These are phyloP conservation scores for Hortiboletus flavorubellus DNA, from an alignment of 768 basidiomycete genomes.

Conservation along the genomic window DNA sequence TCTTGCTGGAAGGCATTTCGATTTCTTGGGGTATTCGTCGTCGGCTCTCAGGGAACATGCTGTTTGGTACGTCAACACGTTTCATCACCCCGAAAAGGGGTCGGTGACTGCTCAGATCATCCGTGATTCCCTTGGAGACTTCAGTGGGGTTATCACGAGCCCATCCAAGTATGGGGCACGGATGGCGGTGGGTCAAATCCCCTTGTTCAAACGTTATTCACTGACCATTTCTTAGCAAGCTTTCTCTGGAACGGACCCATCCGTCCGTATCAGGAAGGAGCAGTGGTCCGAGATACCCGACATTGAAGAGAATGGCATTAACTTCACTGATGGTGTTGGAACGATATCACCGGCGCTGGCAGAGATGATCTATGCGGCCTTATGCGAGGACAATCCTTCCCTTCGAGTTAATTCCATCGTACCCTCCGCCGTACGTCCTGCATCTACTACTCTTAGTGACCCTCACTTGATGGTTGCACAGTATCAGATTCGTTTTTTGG, in stretches of 20 bases:
- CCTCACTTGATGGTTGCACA: constrained; percentile 23
- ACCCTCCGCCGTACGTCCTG: constrained; percentile 57
- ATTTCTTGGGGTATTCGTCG: constrained; percentile 80
- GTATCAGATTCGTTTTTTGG: constrained; percentile 82
- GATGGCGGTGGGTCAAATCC: constrained; percentile 42
- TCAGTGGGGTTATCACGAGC: constrained; percentile 48
- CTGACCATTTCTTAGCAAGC: constrained; percentile 47
- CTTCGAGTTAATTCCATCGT: constrained; percentile 34
- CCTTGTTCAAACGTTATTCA: constrained; percentile 21
- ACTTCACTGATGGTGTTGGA: constrained; percentile 78
- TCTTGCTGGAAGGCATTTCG: constrained; percentile 67
- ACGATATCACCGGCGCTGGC: constrained; percentile 65
- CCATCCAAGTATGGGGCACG: constrained; percentile 86
- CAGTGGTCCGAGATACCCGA: constrained; percentile 69
- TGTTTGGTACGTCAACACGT: constrained; percentile 78
- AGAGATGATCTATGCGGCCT: constrained; percentile 53
- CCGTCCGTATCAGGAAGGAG: constrained; percentile 50
- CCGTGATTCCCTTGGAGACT: constrained; percentile 64
- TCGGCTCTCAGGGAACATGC: constrained; percentile 77
- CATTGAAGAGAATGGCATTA: constrained; percentile 41
- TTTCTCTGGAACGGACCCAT: constrained; percentile 78
- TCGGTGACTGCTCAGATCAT: constrained; percentile 55
- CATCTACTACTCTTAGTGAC: neutral
- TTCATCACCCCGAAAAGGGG: constrained; percentile 44
- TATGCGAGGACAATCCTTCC: constrained; percentile 44